Evolutionary conservation across 1,284 basidiomycete species (phyloP).

Genomic region (Tilletia caries): DNA sequence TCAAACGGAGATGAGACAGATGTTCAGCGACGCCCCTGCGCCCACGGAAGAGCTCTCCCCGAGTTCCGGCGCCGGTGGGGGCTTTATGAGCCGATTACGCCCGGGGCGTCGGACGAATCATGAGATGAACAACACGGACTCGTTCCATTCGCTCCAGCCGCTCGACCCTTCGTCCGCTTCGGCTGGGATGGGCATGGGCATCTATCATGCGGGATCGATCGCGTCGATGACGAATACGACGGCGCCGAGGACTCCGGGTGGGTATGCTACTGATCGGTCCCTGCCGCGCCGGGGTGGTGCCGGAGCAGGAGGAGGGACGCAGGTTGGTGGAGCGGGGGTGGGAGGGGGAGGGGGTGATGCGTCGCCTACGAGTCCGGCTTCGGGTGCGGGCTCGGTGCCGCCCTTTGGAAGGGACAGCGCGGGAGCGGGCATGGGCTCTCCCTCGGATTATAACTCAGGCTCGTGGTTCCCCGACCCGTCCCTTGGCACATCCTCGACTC

Average conservation of each 20-base stretch:
- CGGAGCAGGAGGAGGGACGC: neutral
- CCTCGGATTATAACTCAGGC: neutral
- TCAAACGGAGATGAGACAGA: neutral
- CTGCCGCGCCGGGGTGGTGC: neutral
- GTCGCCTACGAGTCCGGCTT: conserved; percentile 1
- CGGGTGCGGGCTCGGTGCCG: neutral
- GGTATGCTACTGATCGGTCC: neutral
- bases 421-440: neutral
- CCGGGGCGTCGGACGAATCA: neutral
- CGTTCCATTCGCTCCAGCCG: conserved; percentile 5
- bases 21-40: neutral
- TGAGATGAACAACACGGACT: neutral
- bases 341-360: neutral
- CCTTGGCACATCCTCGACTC: neutral
- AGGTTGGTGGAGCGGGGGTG: neutral
- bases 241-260: neutral
- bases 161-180: neutral
- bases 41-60: neutral
- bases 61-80: neutral
- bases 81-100: conserved; percentile 10
- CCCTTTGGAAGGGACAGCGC: neutral
- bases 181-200: neutral
- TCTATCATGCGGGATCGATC: neutral
- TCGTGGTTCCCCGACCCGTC: conserved; percentile 5
- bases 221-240: neutral